These are phyloP conservation scores for Pythium rhizo-oryzae DNA, from an alignment of 352 stramenopile genomes.

Conservation along the genomic window DNA sequence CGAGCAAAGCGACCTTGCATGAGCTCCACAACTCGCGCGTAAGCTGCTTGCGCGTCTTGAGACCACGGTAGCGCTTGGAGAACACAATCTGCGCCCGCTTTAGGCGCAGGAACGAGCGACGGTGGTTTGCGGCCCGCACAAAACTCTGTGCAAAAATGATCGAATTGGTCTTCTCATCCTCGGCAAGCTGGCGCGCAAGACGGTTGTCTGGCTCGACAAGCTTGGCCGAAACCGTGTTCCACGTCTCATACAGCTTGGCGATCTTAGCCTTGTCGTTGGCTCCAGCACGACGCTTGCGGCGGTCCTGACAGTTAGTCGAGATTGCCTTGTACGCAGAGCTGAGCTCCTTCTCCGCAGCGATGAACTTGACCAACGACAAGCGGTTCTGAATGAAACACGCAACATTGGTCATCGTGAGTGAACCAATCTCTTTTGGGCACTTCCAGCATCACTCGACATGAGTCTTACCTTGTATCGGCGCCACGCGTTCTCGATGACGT, in stretches of 20 bases:
- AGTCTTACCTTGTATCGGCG: conserved; percentile 62
- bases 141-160: conserved; percentile 81
- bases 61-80: conserved; percentile 73
- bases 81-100: conserved; percentile 73
- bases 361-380: conserved; percentile 58
- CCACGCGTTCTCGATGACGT: conserved; percentile 87
- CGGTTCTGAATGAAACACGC: conserved; percentile 43
- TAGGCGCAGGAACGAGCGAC: conserved; percentile 57
- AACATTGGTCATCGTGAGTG: neutral
- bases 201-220: conserved; percentile 55
- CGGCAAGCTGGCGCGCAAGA: conserved; percentile 44
- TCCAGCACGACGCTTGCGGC: conserved; percentile 59
- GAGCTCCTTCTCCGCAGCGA: conserved; percentile 57
- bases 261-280: conserved; percentile 60
- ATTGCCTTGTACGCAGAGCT: conserved; percentile 52
- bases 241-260: conserved; percentile 58
- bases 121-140: conserved; percentile 52
- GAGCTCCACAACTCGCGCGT: conserved; percentile 63
- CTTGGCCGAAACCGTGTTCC: conserved; percentile 56
- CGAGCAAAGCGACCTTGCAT: conserved; percentile 74
- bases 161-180: conserved; percentile 66
- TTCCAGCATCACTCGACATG: neutral
- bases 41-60: conserved; percentile 78
- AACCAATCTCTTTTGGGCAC: neutral
- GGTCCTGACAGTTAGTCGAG: conserved; percentile 68